Evolutionary conservation across 306 rosid species (phyloP).

Genomic region (Prosopis cineraria): DNA sequence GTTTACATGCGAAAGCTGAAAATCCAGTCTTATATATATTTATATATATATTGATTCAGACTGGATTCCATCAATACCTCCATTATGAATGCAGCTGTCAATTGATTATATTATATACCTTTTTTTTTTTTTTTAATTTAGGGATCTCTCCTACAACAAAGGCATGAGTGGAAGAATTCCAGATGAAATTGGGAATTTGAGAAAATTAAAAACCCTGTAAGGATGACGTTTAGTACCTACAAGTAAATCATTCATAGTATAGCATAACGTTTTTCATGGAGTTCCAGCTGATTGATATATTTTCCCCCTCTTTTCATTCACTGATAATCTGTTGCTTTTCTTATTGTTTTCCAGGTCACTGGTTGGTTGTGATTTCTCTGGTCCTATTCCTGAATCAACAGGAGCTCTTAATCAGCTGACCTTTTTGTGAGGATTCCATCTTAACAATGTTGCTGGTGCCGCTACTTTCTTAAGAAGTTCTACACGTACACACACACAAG

Average conservation of each 20-base stretch:
- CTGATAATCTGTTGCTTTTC: slow-evolving; percentile 14
- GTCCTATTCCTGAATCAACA: slow-evolving; percentile 63
- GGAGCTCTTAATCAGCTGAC: slow-evolving; percentile 58
- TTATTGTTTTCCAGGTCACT: slow-evolving; percentile 49
- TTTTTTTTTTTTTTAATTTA: slow-evolving; percentile 26
- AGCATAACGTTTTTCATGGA: background rate
- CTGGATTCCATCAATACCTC: background rate
- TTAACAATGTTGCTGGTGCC: slow-evolving; percentile 5
- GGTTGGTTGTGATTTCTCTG: slow-evolving; percentile 68
- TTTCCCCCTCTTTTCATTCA: background rate
- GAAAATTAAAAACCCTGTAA: slow-evolving; percentile 57
- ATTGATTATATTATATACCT: background rate
- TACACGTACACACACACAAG: background rate
- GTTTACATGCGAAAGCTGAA: background rate
- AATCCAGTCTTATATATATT: background rate
- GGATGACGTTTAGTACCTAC: slow-evolving; percentile 26
- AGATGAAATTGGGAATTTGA: slow-evolving; percentile 58
- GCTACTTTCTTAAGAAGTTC: background rate
- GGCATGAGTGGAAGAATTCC: slow-evolving; percentile 60
- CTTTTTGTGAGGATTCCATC: slow-evolving; percentile 57
- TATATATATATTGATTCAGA: background rate
- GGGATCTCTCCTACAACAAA: slow-evolving; percentile 66
- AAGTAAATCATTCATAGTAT: background rate
- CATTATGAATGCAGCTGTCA: background rate
- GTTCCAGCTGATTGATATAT: background rate